A percentile compares a stretch with the other conserved stretches of the same genome.
Evolutionary conservation across 371 early-diverging fungal species (phyloP).

Genomic region (Zychaea mexicana): DNA sequence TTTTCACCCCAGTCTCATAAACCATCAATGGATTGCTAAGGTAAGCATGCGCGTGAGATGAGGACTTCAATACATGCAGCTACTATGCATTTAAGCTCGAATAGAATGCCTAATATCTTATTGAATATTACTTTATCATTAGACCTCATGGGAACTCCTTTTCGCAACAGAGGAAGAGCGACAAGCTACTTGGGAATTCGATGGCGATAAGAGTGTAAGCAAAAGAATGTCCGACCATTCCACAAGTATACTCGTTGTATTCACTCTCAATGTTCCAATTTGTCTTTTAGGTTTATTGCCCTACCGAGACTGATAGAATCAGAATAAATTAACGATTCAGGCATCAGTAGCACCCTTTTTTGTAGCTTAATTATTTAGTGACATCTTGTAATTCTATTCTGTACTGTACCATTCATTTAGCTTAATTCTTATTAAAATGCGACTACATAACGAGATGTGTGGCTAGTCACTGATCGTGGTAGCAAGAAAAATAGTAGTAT

Average conservation of each 20-base stretch:
- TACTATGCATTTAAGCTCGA: too few relatives aligned
- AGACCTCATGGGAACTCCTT: conserved; percentile 13
- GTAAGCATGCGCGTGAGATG: background rate
- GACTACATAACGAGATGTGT: too few relatives aligned
- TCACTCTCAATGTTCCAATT: background rate
- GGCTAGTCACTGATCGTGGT: too few relatives aligned
- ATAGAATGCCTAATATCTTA: too few relatives aligned
- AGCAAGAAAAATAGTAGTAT: too few relatives aligned
- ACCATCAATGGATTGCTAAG: conserved; percentile 16
- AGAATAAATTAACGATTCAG: conserved; percentile 1
- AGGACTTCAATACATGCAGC: too few relatives aligned
- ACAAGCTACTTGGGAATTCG: background rate
- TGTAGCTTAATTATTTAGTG: too few relatives aligned
- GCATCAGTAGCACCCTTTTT: background rate
- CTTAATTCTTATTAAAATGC: too few relatives aligned
- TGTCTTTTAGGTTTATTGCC: conserved; percentile 16
- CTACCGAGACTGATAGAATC: conserved; percentile 18
- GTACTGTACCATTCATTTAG: too few relatives aligned
- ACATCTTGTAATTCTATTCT: too few relatives aligned
- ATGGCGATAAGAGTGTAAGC: conserved; percentile 11
- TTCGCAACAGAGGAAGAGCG: background rate
- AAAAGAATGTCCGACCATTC: too few relatives aligned
- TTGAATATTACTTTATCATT: background rate
- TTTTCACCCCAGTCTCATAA: conserved; percentile 17
- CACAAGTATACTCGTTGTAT: too few relatives aligned